Percentiles rank a stretch among this genome's conserved stretches.
These are phyloP conservation scores for Globisporangium spinosum DNA, from an alignment of 352 stramenopile species.

Conservation along the genomic window DNA sequence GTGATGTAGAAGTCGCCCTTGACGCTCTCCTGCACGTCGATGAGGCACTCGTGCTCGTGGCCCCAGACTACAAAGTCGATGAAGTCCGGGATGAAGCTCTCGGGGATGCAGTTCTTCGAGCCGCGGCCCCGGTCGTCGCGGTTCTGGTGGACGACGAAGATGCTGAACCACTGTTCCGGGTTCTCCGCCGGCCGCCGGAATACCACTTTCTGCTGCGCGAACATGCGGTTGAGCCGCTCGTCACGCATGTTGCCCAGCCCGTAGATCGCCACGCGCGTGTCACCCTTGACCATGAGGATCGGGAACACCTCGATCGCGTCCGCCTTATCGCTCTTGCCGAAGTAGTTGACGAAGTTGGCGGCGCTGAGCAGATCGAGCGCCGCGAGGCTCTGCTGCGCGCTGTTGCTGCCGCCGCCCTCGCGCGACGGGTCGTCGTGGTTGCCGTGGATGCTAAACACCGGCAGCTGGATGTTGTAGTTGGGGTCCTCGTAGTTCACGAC, in stretches of 20 bases:
- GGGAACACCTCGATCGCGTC: conserved; percentile 95
- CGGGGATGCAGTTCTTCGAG: conserved; percentile 96
- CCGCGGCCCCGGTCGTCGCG: conserved; percentile 90
- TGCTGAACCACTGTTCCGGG: conserved; percentile 93
- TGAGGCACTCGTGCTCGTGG: conserved; percentile 98
- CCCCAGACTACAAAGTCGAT: conserved; percentile 97
- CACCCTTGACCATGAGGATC: conserved; percentile 94
- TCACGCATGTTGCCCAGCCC: conserved; percentile 98
- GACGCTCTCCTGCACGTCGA: conserved; percentile 92
- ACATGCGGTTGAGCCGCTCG: conserved; percentile 98
- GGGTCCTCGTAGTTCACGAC: conserved; percentile 97
- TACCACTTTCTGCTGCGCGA: conserved; percentile 93
- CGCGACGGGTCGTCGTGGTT: conserved; percentile 99
- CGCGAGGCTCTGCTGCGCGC: conserved; percentile 77
- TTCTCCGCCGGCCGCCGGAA: conserved; percentile 88
- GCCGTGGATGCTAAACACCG: conserved; percentile 98
- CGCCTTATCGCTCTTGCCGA: conserved; percentile 91
- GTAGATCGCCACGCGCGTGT: conserved; percentile 95
- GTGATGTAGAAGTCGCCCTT: conserved; percentile 96
- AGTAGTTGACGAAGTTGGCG: conserved; percentile 99
- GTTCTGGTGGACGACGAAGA: conserved; percentile 99
- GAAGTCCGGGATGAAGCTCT: conserved; percentile 98
- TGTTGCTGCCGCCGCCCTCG: conserved; percentile 65
- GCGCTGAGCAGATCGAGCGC: conserved; percentile 94
- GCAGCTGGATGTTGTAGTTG: conserved; percentile 92